Base-by-base conservation (phyloP, 495 filamentous ascomycete genomes). In the Trichoderma asperelloides region DNA sequence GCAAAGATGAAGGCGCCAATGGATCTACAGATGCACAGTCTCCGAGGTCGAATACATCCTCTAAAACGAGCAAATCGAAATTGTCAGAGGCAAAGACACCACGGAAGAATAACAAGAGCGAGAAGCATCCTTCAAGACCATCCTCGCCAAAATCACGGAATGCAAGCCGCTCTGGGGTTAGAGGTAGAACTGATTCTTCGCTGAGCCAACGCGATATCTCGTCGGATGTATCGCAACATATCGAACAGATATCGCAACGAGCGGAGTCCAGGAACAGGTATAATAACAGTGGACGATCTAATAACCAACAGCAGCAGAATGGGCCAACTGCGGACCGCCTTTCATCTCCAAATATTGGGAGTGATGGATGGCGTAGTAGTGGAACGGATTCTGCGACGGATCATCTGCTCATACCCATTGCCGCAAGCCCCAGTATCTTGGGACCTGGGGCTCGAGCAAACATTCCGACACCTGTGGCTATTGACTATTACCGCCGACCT, bases 381-480 rank as follows among this genome's bases (percentile, higher is more conserved):
- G 21, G 23, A 39, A 1, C 57, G 7, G 57, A 62, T 28, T 30
- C 57, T 39, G 27, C 57, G 9, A n/a, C 12, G 25, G 57, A 21
- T 8, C 57, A 30, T 11, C 25, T 67, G 16, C 49, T 49, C 51
- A 75, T 77, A 25, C 70, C 69, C 4, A 75, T 77, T 28, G 70
- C 57, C 0, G 73, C 69, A 13, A 76, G 74, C 64, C 73, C 75
- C 28, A 77, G 73, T 65, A 64, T 76, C 8, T 72, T 74, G 16
- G 45, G 45, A 15, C 45, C 65, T 27, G 66, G 27, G 66, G 41
- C 23, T 27, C 55, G 25, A 43, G 5, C 15, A 18, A 18, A 49
- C 45, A 49, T 49, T n/a, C 45, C 57, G 30, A 16, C 57, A 8
- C 25, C 55, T 11, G 49, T 63, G 57, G 57, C 57, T 2, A 62